Conservation (phyloP, 768 basidiomycete species). For the Ephemerocybe angulata region DNA sequence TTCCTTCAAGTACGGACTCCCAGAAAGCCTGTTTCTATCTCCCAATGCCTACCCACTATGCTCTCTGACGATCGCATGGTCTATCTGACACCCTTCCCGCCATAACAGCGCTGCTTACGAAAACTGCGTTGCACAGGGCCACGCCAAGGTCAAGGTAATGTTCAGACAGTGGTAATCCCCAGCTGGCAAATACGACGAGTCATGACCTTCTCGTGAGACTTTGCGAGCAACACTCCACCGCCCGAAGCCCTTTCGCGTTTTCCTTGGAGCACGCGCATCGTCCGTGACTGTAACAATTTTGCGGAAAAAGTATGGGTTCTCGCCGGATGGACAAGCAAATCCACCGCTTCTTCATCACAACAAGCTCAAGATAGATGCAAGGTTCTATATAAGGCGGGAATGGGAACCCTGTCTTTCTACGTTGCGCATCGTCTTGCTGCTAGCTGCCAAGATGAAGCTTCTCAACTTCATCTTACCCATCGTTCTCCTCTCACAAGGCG, state of each 20-base stretch:
- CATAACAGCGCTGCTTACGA: no score
- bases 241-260: background rate
- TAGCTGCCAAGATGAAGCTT: background rate
- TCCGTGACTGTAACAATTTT: no score
- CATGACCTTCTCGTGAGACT: background rate
- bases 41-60: no score
- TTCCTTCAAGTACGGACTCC: no score
- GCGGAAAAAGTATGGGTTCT: constrained; percentile 7
- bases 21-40: no score
- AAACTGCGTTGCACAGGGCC: no score
- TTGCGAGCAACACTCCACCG: background rate
- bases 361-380: background rate
- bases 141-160: no score
- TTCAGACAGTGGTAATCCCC: no score
- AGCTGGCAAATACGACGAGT: no score
- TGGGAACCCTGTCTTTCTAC: background rate
- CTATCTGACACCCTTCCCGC: no score
- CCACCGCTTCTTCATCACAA: background rate
- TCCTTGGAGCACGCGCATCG: background rate
- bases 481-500: background rate
- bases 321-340: background rate
- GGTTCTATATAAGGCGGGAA: background rate
- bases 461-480: background rate
- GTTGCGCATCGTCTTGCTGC: background rate
- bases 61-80: no score